These are phyloP conservation scores for Tardiomyces digboiensis DNA, from an alignment of 1,139 yeast species.

Conservation along the genomic window DNA sequence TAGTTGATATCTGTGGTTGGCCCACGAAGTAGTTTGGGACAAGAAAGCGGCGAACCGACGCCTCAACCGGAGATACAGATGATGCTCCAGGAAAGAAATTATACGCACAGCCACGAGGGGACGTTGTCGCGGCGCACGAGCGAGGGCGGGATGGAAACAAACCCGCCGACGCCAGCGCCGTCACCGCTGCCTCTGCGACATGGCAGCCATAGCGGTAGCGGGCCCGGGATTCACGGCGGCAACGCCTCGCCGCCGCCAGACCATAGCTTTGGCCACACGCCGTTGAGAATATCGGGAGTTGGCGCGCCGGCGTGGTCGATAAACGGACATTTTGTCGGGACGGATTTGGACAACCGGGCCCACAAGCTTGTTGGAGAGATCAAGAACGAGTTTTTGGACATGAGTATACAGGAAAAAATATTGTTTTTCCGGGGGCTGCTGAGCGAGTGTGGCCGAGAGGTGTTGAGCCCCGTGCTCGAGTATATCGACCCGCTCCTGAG, in stretches of 20 bases:
- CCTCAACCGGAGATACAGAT: too few species aligned
- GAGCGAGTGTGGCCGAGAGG: slow-evolving; percentile 31
- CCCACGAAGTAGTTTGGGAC: too few species aligned
- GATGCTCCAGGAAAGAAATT: too few species aligned
- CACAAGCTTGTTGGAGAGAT: slow-evolving; percentile 4
- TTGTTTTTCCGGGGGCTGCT: slow-evolving; percentile 21
- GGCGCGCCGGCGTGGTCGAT: background rate
- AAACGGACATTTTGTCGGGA: background rate
- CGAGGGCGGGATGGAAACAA: slow-evolving; percentile 2
- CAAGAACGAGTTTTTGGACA: slow-evolving; percentile 6
- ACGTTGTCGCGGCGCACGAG: too few species aligned
- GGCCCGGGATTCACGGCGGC: background rate
- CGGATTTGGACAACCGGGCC: background rate
- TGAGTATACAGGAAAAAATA: slow-evolving; percentile 13
- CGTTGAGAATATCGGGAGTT: background rate
- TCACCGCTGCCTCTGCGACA: slow-evolving; percentile 16
- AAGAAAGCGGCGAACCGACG: too few species aligned
- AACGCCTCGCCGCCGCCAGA: background rate
- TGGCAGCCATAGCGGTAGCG: background rate
- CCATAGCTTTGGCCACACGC: too few species aligned
- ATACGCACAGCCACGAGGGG: too few species aligned
- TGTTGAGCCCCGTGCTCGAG: slow-evolving; percentile 59
- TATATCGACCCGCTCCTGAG: slow-evolving; percentile 70
- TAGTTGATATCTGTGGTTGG: too few species aligned
- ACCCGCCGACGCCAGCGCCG: slow-evolving; percentile 22